phyloP scores from a whole-genome alignment of 345 rosid species.

The Ceriops decandra region DNA sequence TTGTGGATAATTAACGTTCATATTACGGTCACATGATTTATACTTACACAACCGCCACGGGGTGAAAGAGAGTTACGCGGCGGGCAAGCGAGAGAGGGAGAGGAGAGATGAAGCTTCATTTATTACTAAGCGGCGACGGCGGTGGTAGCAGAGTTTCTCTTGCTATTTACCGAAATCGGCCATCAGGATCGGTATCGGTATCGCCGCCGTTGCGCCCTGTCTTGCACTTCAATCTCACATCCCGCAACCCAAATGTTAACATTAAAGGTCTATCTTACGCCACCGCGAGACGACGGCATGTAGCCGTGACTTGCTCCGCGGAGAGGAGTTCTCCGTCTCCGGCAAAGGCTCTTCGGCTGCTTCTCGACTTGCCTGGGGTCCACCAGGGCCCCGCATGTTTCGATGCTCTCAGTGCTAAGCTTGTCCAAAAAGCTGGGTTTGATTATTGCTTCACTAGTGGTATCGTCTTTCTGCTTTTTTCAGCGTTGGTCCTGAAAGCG shows the following conservation, averaged over 20 bases:
- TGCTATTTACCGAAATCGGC: not conserved
- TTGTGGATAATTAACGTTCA: no score
- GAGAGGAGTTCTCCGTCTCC: conserved; percentile 25
- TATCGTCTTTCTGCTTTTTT: conserved; percentile 14
- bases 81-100: no score
- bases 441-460: conserved; percentile 76
- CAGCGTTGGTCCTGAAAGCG: not conserved
- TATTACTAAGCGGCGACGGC: not conserved
- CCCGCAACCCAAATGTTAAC: not conserved
- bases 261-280: not conserved
- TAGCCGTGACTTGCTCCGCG: not conserved
- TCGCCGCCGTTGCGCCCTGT: not conserved
- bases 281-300: not conserved
- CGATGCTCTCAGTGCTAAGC: conserved; percentile 92
- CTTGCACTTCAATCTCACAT: not conserved
- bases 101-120: no score
- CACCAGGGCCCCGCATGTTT: conserved; percentile 94
- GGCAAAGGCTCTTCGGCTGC: conserved; percentile 41
- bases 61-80: no score
- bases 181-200: not conserved
- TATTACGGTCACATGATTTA: no score
- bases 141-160: not conserved
- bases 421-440: conserved; percentile 74
- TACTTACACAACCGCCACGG: no score
- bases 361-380: conserved; percentile 64